phyloP scores from a whole-genome alignment of 345 rosid species.

The Acer campestre region DNA sequence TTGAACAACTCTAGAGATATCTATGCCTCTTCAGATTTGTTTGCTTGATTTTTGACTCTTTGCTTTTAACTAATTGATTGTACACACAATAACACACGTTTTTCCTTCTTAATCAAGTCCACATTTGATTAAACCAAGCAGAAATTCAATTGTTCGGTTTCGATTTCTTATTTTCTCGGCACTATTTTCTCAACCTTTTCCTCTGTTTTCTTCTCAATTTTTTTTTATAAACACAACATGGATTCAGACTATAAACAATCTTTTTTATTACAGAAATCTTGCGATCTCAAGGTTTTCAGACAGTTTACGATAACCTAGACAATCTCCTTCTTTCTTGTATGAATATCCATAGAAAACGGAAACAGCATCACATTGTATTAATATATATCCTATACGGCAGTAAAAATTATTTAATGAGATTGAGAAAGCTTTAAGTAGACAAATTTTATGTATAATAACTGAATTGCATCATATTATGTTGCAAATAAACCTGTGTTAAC shows the following conservation, averaged over 20 bases:
- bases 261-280: no score
- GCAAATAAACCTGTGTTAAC: neutral
- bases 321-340: neutral
- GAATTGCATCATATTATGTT: neutral
- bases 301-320: neutral
- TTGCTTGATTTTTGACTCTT: neutral
- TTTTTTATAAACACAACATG: no score
- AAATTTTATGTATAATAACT: neutral
- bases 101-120: neutral
- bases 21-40: constrained; percentile 1
- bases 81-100: neutral
- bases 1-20: constrained; percentile 15
- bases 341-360: neutral
- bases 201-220: neutral
- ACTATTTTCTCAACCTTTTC: neutral
- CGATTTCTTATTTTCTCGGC: no score
- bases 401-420: neutral
- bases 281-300: neutral
- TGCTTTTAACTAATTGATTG: neutral
- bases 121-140: neutral
- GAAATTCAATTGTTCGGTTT: no score
- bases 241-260: no score
- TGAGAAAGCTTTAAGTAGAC: neutral
- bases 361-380: neutral
- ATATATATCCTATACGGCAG: neutral